phyloP scores from a whole-genome alignment of 306 rosid genomes.

The Inga oerstediana region DNA sequence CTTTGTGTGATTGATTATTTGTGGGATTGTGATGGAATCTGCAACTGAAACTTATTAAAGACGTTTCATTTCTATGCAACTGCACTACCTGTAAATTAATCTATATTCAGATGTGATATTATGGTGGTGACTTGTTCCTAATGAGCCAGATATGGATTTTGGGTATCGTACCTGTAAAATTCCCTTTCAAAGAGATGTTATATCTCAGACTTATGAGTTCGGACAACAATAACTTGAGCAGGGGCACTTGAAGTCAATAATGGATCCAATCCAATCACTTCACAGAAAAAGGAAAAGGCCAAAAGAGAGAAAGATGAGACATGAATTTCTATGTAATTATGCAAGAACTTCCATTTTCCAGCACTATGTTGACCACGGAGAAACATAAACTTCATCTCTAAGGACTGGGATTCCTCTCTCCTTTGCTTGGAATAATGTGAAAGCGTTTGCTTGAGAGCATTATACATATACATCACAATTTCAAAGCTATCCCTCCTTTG shows the following conservation, averaged over 20 bases:
- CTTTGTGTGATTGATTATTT: neutral
- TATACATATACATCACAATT: neutral
- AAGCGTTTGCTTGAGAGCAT: neutral
- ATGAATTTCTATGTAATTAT: neutral
- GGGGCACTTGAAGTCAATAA: neutral
- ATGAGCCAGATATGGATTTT: neutral
- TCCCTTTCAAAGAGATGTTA: neutral
- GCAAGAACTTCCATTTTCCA: neutral
- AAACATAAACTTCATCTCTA: neutral
- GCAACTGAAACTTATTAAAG: conserved; percentile 29
- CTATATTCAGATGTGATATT: neutral
- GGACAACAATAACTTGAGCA: neutral
- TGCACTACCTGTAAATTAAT: neutral
- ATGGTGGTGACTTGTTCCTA: neutral
- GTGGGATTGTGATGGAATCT: conserved; percentile 8
- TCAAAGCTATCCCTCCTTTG: neutral
- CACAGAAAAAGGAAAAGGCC: neutral
- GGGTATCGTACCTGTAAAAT: neutral
- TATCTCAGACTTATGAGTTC: neutral
- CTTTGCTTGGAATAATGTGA: neutral
- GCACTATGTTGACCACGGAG: neutral
- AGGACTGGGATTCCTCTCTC: conserved; percentile 11
- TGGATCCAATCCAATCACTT: conserved; percentile 23
- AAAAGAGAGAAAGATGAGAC: neutral
- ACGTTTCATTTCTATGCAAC: conserved; percentile 22